These are phyloP conservation scores for Camellia japonica DNA, from an alignment of 148 eudicot genomes.

Conservation along the genomic window DNA sequence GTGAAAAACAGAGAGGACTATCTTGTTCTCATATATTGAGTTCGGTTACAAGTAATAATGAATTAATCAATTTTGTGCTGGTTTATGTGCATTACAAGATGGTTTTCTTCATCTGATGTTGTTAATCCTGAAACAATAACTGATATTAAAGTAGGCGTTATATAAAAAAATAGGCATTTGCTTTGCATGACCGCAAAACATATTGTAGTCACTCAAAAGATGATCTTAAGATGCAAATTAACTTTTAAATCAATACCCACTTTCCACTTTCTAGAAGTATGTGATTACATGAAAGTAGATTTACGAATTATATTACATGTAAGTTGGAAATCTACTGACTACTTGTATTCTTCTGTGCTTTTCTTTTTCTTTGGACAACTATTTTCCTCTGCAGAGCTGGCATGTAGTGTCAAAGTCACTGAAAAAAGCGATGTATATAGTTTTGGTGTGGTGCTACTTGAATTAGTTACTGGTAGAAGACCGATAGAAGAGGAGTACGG, in stretches of 20 bases:
- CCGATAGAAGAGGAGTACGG: conserved; percentile 69
- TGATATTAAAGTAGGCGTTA: no score
- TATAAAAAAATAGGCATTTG: no score
- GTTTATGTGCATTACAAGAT: no score
- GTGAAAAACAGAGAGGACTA: no score
- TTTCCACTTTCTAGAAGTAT: background rate
- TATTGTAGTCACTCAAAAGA: background rate
- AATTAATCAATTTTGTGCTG: no score
- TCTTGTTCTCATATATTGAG: no score
- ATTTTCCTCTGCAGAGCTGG: conserved; percentile 50
- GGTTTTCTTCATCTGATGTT: no score
- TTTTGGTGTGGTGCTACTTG: conserved; percentile 85
- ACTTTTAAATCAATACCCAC: background rate
- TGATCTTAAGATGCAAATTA: background rate
- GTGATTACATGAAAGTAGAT: background rate
- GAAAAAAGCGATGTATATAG: conserved; percentile 88
- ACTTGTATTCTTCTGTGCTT: background rate
- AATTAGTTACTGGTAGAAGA: conserved; percentile 67
- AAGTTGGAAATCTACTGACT: background rate
- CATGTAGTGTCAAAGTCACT: conserved; percentile 62
- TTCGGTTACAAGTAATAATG: no score
- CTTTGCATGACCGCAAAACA: background rate
- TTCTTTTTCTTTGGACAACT: background rate
- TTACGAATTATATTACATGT: background rate
- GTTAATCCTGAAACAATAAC: no score